Base-by-base conservation (phyloP, 805 yeast species). In the Wickerhamiella nectarea region DNA sequence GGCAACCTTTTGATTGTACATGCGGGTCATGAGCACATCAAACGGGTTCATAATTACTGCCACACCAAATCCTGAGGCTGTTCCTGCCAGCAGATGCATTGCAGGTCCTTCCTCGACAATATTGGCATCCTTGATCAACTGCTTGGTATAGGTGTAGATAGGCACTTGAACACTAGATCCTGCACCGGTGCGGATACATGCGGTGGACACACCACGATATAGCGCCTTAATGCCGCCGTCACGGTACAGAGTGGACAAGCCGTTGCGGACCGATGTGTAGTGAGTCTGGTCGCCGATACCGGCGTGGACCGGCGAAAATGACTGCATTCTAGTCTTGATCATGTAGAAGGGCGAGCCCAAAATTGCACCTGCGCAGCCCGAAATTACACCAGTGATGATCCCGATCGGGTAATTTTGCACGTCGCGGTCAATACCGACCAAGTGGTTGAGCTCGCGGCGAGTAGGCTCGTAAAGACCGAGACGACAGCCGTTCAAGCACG, bases 81-180 rank as follows among this genome's bases (percentile, higher is more conserved):
- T 75, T 35, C 86, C 75, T 1, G 95, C 75, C 9, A 71, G 56
- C 49, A 89, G 69, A 60, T 86, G 95, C 48, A 82, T 65, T 2
- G 70, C 67, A 1, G 87, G 71, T 25, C 87, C 84, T 34, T 80
- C 80, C 4, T 61, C 59, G 11, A 50, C 43, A 14, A 78, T 28
- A 22, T 73, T 67, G 53, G 76, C 59, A 15, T 69, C 66, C 38
- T 74, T 64, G 19, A 87, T 61, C 48, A 74, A 69, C 49, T 70
- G 64, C 62, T 91, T 91, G 41, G 84, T 75, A 47, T 74, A 73
- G 60, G 78, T 81, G 65, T 91, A 91, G 39, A 86, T 76, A 12
- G 98, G 97, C 53, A 91, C 67, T 65, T 91, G 98, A 33, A 84
- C 95, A 20, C 94, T 74, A 6, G 98, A 91, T 2, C 97, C 98